Conservation (phyloP, 1,284 basidiomycete genomes). For the Cutaneotrichosporon arboriforme region DNA sequence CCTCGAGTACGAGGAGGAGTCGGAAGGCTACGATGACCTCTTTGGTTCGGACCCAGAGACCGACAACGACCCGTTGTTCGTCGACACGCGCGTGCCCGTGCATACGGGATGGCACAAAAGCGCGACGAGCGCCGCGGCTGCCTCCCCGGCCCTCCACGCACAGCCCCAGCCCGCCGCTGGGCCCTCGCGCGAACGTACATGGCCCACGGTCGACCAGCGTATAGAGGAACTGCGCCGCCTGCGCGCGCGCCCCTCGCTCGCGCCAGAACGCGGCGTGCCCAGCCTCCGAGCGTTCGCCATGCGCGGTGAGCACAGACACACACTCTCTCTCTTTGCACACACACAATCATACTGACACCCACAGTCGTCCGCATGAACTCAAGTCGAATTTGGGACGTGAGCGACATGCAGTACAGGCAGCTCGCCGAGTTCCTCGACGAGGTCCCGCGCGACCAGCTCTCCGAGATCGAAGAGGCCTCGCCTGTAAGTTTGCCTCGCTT, state of each 20-base stretch:
- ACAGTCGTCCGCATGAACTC: slow-evolving; percentile 31
- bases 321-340: too few relatives aligned
- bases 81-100: slow-evolving; percentile 8
- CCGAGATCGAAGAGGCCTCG: slow-evolving; percentile 31
- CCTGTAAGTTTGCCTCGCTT: slow-evolving; percentile 18
- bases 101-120: not conserved
- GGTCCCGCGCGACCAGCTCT: slow-evolving; percentile 32
- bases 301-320: slow-evolving; percentile 1
- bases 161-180: not conserved
- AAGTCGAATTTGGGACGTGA: slow-evolving; percentile 35
- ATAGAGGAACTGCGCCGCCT: slow-evolving; percentile 1
- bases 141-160: not conserved
- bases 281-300: not conserved
- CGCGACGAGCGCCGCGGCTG: not conserved
- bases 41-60: slow-evolving; percentile 32
- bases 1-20: slow-evolving; percentile 35
- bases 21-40: slow-evolving; percentile 26
- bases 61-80: slow-evolving; percentile 4
- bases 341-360: not conserved
- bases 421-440: slow-evolving; percentile 32
- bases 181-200: not conserved
- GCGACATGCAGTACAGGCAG: slow-evolving; percentile 32
- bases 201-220: slow-evolving; percentile 4
- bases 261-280: not conserved
- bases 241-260: not conserved